Conservation (phyloP, 352 stramenopile species). For the Pythium dissotocum region DNA sequence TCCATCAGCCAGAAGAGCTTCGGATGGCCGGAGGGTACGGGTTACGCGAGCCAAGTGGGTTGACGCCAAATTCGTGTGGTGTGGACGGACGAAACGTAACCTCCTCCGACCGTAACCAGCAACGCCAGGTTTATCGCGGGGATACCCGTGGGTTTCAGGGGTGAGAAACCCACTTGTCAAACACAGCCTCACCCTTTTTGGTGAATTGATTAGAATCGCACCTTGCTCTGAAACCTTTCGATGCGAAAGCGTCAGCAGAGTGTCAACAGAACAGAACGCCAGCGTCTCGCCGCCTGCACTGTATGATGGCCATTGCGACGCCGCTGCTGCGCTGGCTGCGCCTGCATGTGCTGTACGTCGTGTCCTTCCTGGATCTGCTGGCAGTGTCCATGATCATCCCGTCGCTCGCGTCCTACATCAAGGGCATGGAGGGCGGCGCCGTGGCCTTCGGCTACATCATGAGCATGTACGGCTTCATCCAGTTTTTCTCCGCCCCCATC, state of each 20-base stretch:
- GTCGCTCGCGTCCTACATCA: slow-evolving; percentile 76
- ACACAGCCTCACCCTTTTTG: not conserved
- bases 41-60: slow-evolving; percentile 6
- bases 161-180: not conserved
- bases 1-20: not conserved
- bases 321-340: slow-evolving; percentile 34
- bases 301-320: not conserved
- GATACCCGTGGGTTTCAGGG: not conserved
- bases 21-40: slow-evolving; percentile 1
- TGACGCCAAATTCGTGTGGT: slow-evolving; percentile 11
- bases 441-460: slow-evolving; percentile 76
- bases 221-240: not conserved
- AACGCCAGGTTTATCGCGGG: not conserved
- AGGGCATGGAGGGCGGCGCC: slow-evolving; percentile 71
- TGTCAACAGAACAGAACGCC: not conserved
- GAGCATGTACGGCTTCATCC: slow-evolving; percentile 84
- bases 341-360: slow-evolving; percentile 61
- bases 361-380: slow-evolving; percentile 83
- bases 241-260: not conserved
- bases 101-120: not conserved
- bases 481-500: slow-evolving; percentile 79
- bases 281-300: not conserved
- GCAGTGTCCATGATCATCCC: slow-evolving; percentile 86
- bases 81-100: slow-evolving; percentile 6
- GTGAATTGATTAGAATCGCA: not conserved